Evolutionary conservation across 176 grass and related monocot species (phyloP).

Genomic region (Carex myosuroides): DNA sequence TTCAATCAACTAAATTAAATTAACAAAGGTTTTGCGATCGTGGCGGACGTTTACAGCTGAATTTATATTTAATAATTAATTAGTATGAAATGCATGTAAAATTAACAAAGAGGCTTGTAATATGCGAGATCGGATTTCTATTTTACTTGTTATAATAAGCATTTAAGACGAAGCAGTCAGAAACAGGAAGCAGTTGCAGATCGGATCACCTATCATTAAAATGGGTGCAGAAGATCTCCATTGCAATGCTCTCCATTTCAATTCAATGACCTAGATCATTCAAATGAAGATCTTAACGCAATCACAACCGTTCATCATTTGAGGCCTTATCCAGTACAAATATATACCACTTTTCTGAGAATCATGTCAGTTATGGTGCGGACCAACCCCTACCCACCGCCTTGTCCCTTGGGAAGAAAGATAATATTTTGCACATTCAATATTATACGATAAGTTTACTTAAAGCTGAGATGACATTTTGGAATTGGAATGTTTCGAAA

Average conservation of each 20-base stretch:
- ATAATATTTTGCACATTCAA: neutral
- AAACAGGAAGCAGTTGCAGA: constrained; percentile 4
- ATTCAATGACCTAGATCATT: neutral
- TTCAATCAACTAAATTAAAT: too few relatives aligned
- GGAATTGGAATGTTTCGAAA: neutral
- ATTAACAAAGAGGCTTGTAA: neutral
- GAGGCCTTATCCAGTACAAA: neutral
- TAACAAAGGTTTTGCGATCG: neutral
- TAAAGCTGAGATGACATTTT: neutral
- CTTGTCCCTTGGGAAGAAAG: neutral
- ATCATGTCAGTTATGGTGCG: constrained; percentile 3
- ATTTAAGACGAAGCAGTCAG: neutral
- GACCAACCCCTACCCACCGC: constrained; percentile 10
- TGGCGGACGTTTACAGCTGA: neutral
- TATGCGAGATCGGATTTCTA: neutral
- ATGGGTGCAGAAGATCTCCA: neutral
- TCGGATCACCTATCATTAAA: neutral
- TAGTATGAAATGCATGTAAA: neutral
- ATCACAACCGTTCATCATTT: neutral
- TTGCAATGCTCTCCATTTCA: neutral
- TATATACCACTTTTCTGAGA: neutral
- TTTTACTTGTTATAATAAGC: neutral
- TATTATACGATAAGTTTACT: neutral
- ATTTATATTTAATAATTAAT: neutral
- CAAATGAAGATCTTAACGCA: neutral